Conservation (phyloP, 805 yeast species). For the Saturnispora serradocipensis region DNA sequence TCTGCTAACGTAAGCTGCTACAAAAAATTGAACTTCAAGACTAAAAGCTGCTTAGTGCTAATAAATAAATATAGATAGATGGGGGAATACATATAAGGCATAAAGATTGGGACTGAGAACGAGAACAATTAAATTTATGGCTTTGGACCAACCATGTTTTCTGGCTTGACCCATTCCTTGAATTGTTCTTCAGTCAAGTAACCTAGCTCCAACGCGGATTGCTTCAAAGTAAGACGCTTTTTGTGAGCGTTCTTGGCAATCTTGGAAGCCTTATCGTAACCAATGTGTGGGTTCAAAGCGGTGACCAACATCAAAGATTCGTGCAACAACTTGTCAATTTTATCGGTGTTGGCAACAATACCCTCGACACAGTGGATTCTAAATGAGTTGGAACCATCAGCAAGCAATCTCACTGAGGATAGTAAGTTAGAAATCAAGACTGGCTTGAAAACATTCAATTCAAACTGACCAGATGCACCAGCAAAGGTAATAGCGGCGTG, state of each 20-base stretch:
- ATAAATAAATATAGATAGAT: neutral
- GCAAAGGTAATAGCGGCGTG: conserved; percentile 91
- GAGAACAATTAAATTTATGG: neutral
- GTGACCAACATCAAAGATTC: conserved; percentile 98
- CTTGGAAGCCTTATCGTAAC: conserved; percentile 95
- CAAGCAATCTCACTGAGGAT: conserved; percentile 77
- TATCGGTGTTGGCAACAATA: conserved; percentile 77
- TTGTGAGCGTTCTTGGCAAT: conserved; percentile 98
- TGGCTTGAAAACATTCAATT: conserved; percentile 96
- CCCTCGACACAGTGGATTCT: conserved; percentile 94
- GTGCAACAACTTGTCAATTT: conserved; percentile 78
- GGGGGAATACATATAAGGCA: neutral
- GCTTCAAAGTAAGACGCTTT: conserved; percentile 92
- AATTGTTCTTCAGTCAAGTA: conserved; percentile 79
- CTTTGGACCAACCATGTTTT: conserved; percentile 95
- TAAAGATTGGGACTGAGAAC: neutral
- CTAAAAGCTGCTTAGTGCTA: neutral
- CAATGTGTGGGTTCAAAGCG: conserved; percentile 97
- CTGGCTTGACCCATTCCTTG: conserved; percentile 96
- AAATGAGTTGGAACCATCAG: conserved; percentile 86
- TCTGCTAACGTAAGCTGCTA: neutral
- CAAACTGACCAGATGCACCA: conserved; percentile 98
- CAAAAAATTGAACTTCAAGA: neutral
- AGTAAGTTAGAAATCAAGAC: conserved; percentile 86
- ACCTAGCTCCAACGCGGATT: conserved; percentile 86